Base-by-base conservation (phyloP, 345 rosid genomes). In the Gossypium thurberi region DNA sequence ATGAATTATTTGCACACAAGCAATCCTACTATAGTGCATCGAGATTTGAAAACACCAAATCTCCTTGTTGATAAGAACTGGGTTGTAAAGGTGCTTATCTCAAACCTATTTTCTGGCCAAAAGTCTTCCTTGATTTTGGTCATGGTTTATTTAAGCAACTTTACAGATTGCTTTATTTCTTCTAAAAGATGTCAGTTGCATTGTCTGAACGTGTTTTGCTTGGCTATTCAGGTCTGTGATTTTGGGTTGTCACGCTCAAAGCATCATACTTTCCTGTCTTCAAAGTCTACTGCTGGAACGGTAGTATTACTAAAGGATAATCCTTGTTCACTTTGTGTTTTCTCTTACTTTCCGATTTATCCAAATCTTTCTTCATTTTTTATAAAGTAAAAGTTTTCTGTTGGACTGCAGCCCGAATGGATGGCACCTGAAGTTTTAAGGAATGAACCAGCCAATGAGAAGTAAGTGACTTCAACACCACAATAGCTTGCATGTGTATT, bases 371-470 rank as follows among this genome's bases (percentile, higher is more conserved):
- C 10, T 9, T 51, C 51, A 33, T 33, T 51, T 51, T 74, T 18
- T 6, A 13, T 65, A 26, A 61, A 60, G 6, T 74, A 48, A 15
- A 65, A 63, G 6, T 62, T 75, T 75, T 14, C 73, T 75, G 55
- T 69, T 74, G 59, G 21, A 40, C 14, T 85, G 84, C 91, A 95
- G 99, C 98, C 99, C 15, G 99, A 95, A 79, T 95, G 99, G 99
- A 95, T 95, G 99, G 99, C 99, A 52, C 99, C 99, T 2, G 99
- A 95, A 91, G 91, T 95, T 73, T 84, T 95, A 70, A 87, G 99
- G 83, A 92, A 92, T 77, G 99, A 95, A 87, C 99, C 87, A 2
- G 97, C 99, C 72, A 84, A 89, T 65, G 99, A 95, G 83, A 95
- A 92, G 98, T 94, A 82, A 82, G 97, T 83, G 80, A 51, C 40